Evolutionary conservation across 331 rosid genomes (phyloP), one percentile per base, ranked within the genome.

Genomic region (Acacia pycnantha): DNA sequence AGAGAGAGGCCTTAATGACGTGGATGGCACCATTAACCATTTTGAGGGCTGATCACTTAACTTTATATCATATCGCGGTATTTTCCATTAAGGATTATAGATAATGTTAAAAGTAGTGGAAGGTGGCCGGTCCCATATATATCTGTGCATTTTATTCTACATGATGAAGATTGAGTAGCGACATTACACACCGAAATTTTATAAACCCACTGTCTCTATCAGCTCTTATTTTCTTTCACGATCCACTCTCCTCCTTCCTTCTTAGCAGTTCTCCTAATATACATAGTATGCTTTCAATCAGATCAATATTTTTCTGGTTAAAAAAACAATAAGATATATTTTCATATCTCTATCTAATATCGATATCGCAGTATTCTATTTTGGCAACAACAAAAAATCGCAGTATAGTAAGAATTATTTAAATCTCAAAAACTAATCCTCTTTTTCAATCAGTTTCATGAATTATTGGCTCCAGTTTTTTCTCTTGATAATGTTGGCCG

Each of bases 31-130:
- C 59, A 79, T 27, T 68, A 68, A 88, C 84, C 47, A 79, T 35
- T 62, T 64, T 82, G 81, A 87, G 87, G 85, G 64, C 74, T 58
- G 33, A 81, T 84, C 90, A 87, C 88, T 86, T 69, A 31, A 56
- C 48, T 70, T 66, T 64, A 50, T 48, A 78, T 82, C 83, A 19
- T 43, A 48, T 43, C 27, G 33, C 12, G 9, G 6, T 29, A 10
- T 78, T 50, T 79, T 76, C 67, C 44, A 40, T 31, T 16, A 29
- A 44, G 61, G 18, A 40, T 72, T 81, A 24, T n/a, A n/a, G 5
- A 58, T n/a, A 10, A 26, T 77, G 43, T 53, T 29, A 16, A 58
- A 64, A 71, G 14, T 85, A 53, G 70, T 77, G 48, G 65, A 16
- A 73, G 43, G 78, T 56, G 85, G 81, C 68, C 77, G 85, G 81